Evolutionary conservation across 2,329 filamentous ascomycete genomes (phyloP), one percentile per base, ranked within the genome.

Genomic region (Hortaea werneckii): DNA sequence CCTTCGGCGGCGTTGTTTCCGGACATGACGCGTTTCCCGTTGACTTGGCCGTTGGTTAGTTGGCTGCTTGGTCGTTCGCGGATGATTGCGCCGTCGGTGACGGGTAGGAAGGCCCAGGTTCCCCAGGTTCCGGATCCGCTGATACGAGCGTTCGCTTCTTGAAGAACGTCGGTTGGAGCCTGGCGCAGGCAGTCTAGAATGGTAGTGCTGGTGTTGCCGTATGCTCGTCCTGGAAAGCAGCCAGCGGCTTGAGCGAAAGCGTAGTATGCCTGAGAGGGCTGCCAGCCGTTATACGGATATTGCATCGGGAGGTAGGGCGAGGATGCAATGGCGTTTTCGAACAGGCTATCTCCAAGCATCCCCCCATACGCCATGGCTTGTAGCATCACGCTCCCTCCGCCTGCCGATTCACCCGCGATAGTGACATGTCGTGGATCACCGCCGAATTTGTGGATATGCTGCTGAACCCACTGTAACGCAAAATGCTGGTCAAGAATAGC

Each of bases 301-400:
- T 78, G 73, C 45, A 72, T 72, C 0, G 76, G 74, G 7, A 77
- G 65, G 51, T 75, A 80, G 1, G 77, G 76, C 5, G 67, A 71
- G 1, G 67, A 65, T 1, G 71, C 59, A 28, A 69, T 63, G 41
- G 49, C 48, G 56, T 67, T 54, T 28, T 42, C 47, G 47, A 60
- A 59, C 6, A 59, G 49, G 10, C 45, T 43, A n/a, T 47, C 47
- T 10, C 20, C 27, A 10, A 11, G 42, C 8, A 13, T 39, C 8
- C 53, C 53, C 5, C 52, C 53, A 30, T 57, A 56, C 2, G 56
- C 54, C 48, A 57, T 57, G 40, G 57, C 53, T 10, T 61, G 65
- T 6, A 67, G 55, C 66, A 68, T 66, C 3, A 67, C 63, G 28
- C 54, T 56, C 2, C 66, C 65, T 3, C 51, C 67, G 11, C 67